Evolutionary conservation across 2,329 filamentous ascomycete genomes (phyloP), one percentile per base, ranked within the genome.

Genomic region (Nemania abortiva): DNA sequence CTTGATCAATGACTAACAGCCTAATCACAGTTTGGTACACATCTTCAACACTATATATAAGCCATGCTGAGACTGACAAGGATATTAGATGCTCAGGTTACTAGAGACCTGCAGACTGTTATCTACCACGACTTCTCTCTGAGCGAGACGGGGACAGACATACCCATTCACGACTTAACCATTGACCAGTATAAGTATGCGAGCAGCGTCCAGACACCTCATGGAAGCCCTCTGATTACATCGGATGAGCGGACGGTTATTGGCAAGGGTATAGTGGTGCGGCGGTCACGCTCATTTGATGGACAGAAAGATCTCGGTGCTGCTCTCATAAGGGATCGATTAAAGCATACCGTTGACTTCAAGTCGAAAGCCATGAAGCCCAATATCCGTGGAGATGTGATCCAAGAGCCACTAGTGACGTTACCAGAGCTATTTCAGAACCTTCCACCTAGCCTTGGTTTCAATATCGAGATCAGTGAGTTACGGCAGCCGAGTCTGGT

Each of bases 301-400:
- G 47, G 31, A 13, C n/a, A 61, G 31, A 52, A 53, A 27, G 62
- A 74, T 3, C 24, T 70, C 6, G 66, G 70, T 13, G 61, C 74
- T 3, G 49, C 69, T 11, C 70, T 74, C 52, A 67, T 77, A 69
- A 59, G 74, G 15, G 71, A 79, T n/a, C 77, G 79, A 50, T 75
- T 83, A 73, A 78, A 78, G 54, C 75, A 81, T 72, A 82, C 82
- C 1, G 73, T 81, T n/a, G 78, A 83, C 55, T 82, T 80, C 71
- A 75, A 77, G 31, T 73, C 66, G 22, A 82, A 82, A 61, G 79
- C 80, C 1, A 81, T 78, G 74, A 82, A 82, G 71, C 76, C 79
- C 3, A 83, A 84, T 63, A 81, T 74, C 6, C 74, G 76, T 63
- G 81, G 79, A 0, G 72, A 78, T 42, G 78, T 78, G 54, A 80